Percentiles rank a stretch among this genome's conserved stretches.
These are phyloP conservation scores for Gentiana macrophylla DNA, from an alignment of 257 asterid species.

Conservation along the genomic window DNA sequence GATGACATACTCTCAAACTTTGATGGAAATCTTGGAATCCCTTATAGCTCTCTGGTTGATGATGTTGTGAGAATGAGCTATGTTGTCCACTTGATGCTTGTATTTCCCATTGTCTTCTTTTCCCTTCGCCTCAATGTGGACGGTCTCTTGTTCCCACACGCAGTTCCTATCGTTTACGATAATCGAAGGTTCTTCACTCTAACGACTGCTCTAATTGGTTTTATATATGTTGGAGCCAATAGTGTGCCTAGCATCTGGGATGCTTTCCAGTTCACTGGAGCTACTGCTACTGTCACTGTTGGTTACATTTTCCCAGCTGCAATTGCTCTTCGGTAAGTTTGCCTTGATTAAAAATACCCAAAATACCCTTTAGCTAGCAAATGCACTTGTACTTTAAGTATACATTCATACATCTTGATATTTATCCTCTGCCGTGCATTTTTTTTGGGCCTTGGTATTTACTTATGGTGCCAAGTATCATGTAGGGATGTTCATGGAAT, in stretches of 20 bases:
- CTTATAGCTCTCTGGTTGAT: constrained; percentile 48
- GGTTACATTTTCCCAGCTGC: constrained; percentile 84
- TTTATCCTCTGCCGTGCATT: not conserved
- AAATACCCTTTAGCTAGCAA: too few species aligned
- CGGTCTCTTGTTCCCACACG: constrained; percentile 57
- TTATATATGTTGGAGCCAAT: constrained; percentile 73
- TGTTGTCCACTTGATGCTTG: constrained; percentile 79
- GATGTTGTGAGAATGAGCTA: constrained; percentile 80
- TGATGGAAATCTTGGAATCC: constrained; percentile 77
- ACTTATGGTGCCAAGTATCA: not conserved
- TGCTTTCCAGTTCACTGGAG: constrained; percentile 91
- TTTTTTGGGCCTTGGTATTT: not conserved
- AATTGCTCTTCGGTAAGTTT: constrained; percentile 57
- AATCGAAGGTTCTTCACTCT: constrained; percentile 49
- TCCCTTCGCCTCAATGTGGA: constrained; percentile 79
- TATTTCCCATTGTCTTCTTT: constrained; percentile 70
- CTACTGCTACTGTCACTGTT: constrained; percentile 79
- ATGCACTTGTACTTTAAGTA: too few species aligned
- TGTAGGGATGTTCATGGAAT: constrained; percentile 68
- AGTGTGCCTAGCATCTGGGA: constrained; percentile 84
- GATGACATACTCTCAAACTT: constrained; percentile 83
- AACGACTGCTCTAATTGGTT: constrained; percentile 52
- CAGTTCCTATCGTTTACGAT: constrained; percentile 59
- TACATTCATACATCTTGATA: not conserved
- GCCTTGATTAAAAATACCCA: too few species aligned